Evolutionary conservation across 176 grass and related monocot species (phyloP), one percentile per base, ranked within the genome.

Genomic region (Cenchrus americanus): DNA sequence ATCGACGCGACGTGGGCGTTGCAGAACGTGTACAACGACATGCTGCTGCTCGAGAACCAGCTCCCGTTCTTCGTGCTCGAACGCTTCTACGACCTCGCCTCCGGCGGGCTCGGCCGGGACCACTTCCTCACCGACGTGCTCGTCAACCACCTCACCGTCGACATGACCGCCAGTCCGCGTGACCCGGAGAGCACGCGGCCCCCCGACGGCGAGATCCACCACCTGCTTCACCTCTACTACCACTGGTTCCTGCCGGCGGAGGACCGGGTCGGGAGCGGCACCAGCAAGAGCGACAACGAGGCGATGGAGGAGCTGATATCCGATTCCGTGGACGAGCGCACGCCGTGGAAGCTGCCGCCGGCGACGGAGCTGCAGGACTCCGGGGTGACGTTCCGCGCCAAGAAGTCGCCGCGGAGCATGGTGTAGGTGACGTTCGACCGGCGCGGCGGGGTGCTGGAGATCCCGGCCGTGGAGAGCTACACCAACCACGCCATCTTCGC

Each of bases 181-280:
- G n/a, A n/a, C n/a, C n/a, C n/a, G n/a, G 34, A 21, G 50, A 22
- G 41, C 9, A 41, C 17, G 0, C 2, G 32, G 3, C 19, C 84
- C 0, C 83, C 60, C 0, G 86, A 70, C 71, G 86, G 89, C 50
- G 80, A 86, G 80, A 73, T 79, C 83, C 73, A 83, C 42, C 88
- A 90, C 79, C 88, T 90, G 41, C 79, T 90, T 0, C 88, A 90
- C 58, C 73, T 90, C 2, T 86, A 90, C 59, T 90, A 90, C 79
- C 79, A 90, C 88, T 90, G 88, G 88, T 90, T 90, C 84, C 59
- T 90, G 10, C 83, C 88, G 12, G 49, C 73, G n/a, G 88, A 89
- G 44, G 52, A 74, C 8, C 55, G 14, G 4, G 1, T 69, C 10
- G 50, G 2, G 2, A 70, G 42, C 50, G 34, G 6, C n/a, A n/a